Evolutionary conservation across 176 grass and related monocot species (phyloP).

Genomic region (Ampelocalamus luodianensis): DNA sequence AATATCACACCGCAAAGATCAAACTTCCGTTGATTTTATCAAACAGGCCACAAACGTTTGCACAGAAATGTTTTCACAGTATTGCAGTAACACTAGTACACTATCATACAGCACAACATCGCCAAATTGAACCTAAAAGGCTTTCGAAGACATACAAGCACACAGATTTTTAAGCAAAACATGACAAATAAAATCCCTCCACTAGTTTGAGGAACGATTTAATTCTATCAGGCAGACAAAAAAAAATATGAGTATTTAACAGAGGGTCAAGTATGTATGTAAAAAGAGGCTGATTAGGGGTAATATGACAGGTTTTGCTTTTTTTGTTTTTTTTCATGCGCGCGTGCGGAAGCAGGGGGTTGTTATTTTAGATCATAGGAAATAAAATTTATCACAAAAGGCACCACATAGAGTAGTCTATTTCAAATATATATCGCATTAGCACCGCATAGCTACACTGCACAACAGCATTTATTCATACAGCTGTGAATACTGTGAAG

Average conservation of each 20-base stretch:
- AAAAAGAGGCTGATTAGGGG: not conserved
- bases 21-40: constrained; percentile 6
- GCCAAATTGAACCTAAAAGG: not conserved
- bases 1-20: not conserved
- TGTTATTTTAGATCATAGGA: not conserved
- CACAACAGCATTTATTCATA: constrained; percentile 7
- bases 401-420: no score
- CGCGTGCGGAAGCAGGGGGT: not conserved
- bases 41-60: constrained; percentile 4
- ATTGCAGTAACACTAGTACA: not conserved
- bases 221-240: not conserved
- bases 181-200: not conserved
- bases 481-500: not conserved
- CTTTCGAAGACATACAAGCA: not conserved
- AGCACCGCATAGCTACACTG: no score
- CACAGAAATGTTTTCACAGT: not conserved
- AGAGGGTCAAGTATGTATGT: not conserved
- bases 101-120: not conserved
- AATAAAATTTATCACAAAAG: not conserved
- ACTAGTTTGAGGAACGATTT: not conserved
- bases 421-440: no score
- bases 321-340: no score
- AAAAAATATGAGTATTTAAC: not conserved
- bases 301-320: not conserved
- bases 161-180: constrained; percentile 3